Percentiles rank a stretch among this genome's conserved stretches.
Evolutionary conservation across 768 basidiomycete species (phyloP).

Genomic region (Hypsizygus marmoreus): DNA sequence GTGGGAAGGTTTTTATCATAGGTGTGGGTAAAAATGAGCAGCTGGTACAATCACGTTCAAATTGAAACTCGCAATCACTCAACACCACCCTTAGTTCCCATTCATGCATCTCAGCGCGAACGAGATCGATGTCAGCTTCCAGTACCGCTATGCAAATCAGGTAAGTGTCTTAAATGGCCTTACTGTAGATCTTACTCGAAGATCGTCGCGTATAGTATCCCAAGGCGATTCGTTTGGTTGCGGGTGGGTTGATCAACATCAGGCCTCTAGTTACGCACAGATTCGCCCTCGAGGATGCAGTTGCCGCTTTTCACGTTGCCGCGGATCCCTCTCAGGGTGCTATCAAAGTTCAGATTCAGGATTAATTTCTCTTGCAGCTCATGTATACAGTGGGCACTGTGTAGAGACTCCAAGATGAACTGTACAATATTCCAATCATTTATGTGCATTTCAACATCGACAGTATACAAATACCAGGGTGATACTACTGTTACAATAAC

Average conservation of each 20-base stretch:
- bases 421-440: too few relatives aligned
- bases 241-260: slow-evolving; percentile 68
- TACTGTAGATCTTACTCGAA: not conserved
- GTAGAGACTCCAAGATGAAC: too few relatives aligned
- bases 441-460: too few relatives aligned
- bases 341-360: slow-evolving; percentile 68
- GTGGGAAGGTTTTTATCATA: slow-evolving; percentile 70
- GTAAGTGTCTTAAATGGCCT: slow-evolving; percentile 24
- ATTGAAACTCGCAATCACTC: too few relatives aligned
- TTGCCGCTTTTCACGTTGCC: slow-evolving; percentile 77
- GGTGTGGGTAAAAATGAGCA: slow-evolving; percentile 70
- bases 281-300: slow-evolving; percentile 70
- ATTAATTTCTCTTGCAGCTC: slow-evolving; percentile 32
- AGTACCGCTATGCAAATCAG: slow-evolving; percentile 71
- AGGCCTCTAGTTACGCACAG: slow-evolving; percentile 82
- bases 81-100: slow-evolving; percentile 54
- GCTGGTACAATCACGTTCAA: too few relatives aligned
- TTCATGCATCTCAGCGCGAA: slow-evolving; percentile 75
- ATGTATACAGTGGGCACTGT: not conserved
- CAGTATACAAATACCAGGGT: too few relatives aligned
- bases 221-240: slow-evolving; percentile 81
- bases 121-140: slow-evolving; percentile 69
- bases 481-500: too few relatives aligned
- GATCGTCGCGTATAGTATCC: slow-evolving; percentile 55
- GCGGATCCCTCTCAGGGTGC: slow-evolving; percentile 68